Evolutionary conservation across 2,329 filamentous ascomycete genomes (phyloP).

Genomic region (Calonectria pseudoturangicola): DNA sequence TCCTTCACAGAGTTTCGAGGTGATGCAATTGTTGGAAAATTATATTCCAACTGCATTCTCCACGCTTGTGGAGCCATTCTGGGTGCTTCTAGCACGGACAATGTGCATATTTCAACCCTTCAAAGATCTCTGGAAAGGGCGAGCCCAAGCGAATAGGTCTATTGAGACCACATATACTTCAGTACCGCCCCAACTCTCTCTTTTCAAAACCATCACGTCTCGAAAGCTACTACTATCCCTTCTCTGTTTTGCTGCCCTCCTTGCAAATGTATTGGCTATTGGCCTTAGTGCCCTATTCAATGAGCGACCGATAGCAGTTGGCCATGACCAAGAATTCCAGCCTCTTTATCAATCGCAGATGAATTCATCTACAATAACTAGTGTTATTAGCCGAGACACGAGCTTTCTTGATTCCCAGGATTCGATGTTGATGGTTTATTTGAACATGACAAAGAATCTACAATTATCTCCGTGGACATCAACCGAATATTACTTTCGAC

Average conservation of each 20-base stretch:
- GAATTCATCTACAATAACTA: background rate
- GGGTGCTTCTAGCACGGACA: constrained; percentile 26
- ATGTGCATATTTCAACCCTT: constrained; percentile 37
- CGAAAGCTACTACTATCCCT: constrained; percentile 2
- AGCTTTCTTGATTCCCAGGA: too few relatives aligned
- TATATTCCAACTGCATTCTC: constrained; percentile 35
- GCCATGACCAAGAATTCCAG: background rate
- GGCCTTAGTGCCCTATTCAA: constrained; percentile 31
- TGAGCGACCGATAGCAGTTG: background rate
- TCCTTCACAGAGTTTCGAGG: constrained; percentile 27
- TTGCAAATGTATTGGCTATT: constrained; percentile 27
- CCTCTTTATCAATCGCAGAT: background rate
- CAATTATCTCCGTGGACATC: constrained; percentile 17
- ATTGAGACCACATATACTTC: constrained; percentile 22
- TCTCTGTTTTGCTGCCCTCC: constrained; percentile 14
- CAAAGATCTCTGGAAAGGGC: constrained; percentile 24
- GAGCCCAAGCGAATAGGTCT: background rate
- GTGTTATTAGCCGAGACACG: background rate
- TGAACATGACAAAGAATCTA: constrained; percentile 15
- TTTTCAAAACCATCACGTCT: constrained; percentile 10
- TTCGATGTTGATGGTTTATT: background rate
- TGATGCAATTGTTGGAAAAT: constrained; percentile 23
- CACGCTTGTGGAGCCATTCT: constrained; percentile 30
- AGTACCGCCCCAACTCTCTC: constrained; percentile 26
- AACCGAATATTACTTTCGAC: constrained; percentile 24